Conservation (phyloP, 179 eudicot species). For the Sideroxylon spinosum region DNA sequence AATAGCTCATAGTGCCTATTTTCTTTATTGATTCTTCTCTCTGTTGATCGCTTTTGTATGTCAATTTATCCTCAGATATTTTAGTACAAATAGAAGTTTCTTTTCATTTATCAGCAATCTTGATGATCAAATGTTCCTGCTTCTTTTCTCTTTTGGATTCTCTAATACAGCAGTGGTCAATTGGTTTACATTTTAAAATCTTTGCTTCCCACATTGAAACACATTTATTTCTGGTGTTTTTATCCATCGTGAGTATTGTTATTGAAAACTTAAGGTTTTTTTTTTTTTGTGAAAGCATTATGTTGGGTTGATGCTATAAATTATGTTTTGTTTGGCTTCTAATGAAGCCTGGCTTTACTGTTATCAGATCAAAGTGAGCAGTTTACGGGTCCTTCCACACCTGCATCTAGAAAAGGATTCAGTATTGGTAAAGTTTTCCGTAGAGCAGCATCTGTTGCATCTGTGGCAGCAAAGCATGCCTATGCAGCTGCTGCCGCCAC, state of each 20-base stretch:
- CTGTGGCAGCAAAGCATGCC: slow-evolving; percentile 84
- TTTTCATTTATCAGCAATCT: background rate
- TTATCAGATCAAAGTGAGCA: slow-evolving; percentile 74
- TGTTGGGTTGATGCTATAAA: too few species aligned
- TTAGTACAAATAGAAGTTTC: too few species aligned
- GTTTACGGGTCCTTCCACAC: slow-evolving; percentile 54
- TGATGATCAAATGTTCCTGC: background rate
- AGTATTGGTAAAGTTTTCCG: slow-evolving; percentile 58
- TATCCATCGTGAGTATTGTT: too few species aligned
- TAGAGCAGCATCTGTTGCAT: slow-evolving; percentile 81
- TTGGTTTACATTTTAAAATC: too few species aligned
- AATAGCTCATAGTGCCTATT: background rate
- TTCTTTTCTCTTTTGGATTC: background rate
- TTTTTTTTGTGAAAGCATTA: too few species aligned
- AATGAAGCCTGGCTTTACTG: slow-evolving; percentile 7
- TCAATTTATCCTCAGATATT: background rate
- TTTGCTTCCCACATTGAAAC: background rate
- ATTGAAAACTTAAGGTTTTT: too few species aligned
- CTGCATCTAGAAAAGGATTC: slow-evolving; percentile 45
- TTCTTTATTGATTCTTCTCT: background rate
- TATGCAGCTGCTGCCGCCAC: slow-evolving; percentile 64
- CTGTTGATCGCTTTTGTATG: background rate
- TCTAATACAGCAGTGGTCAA: too few species aligned
- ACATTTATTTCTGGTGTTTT: too few species aligned
- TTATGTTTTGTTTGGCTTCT: background rate